Base-by-base conservation (phyloP, 1,284 basidiomycete genomes). In the Microbotryum scabiosae region DNA sequence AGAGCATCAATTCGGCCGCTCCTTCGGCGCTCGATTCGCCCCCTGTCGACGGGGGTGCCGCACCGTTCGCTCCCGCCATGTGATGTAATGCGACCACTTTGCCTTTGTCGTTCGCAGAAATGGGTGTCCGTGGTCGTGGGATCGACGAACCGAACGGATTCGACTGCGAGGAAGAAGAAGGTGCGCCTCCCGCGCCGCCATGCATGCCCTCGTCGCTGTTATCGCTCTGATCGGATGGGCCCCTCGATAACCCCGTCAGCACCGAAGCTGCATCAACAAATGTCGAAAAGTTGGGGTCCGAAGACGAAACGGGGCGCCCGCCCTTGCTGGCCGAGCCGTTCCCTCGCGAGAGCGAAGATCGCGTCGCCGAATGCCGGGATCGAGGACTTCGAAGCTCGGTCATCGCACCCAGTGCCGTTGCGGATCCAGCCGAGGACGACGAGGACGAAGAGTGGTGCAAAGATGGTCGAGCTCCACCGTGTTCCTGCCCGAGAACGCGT, bases 1-100 rank as follows among this genome's bases (percentile, higher is more conserved):
- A 71, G 36, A 72, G 70, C 70, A 72, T 71, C n/a, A 71, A 54
- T 44, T 72, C 71, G 5, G 71, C 71, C 26, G 70, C 70, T 21
- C 63, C 63, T 16, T 57, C 67, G 20, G 65, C 55, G n/a, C 32
- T 53, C 43, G 32, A 28, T 23, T 59, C 59, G 12, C 56, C 62
- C 5, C 44, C 58, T 7, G 49, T 51, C 1, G 36, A 51, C 61
- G 23, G 21, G 47, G 9, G 28, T 47, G n/a, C 61, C 51, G 1
- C 21, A 47, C 53, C 48, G 45, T 43, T 44, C 49, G 16, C 59
- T 16, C 9, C 2, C 47, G 25, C 16, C 16, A 41, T 16, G 16
- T 41, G 36, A 41, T 41, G 36, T 18, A 21, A n/a, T 12, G 47
- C 28, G 18, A 26, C 55, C 41, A 21, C 28, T 30, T 44, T 54